phyloP scores from a whole-genome alignment of 805 yeast species.

The Scheffersomyces amazonensis region DNA sequence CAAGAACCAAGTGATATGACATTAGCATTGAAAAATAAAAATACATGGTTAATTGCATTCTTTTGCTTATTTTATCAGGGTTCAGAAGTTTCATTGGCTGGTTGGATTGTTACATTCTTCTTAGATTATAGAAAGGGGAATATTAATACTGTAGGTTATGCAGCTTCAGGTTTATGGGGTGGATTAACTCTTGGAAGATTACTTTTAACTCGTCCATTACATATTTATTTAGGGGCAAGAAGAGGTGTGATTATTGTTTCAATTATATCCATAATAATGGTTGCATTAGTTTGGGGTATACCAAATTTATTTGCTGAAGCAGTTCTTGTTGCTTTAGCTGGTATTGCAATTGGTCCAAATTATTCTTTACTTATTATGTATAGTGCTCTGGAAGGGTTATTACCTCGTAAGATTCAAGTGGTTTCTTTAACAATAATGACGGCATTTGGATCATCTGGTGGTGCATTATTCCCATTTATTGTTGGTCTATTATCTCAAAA shows the following conservation, averaged over 20 bases:
- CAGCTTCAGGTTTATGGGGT: conserved; percentile 69
- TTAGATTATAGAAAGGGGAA: conserved; percentile 51
- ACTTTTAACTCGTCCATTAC: conserved; percentile 39
- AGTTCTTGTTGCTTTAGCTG: conserved; percentile 47
- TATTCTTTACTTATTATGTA: conserved; percentile 52
- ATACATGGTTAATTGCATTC: conserved; percentile 48
- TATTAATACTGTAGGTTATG: conserved; percentile 51
- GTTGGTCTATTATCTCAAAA: conserved; percentile 48
- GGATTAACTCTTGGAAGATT: conserved; percentile 68
- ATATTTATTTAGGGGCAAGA: conserved; percentile 41
- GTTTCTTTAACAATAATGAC: conserved; percentile 50
- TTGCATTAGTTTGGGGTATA: conserved; percentile 46
- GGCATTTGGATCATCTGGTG: conserved; percentile 57
- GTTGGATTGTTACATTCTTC: conserved; percentile 68
- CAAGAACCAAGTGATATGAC: conserved; percentile 18
- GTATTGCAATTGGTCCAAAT: conserved; percentile 64
- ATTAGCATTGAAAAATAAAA: conserved; percentile 36
- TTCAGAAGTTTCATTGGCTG: conserved; percentile 64
- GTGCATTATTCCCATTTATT: conserved; percentile 53
- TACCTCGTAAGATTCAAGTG: conserved; percentile 52
- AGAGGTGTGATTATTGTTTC: conserved; percentile 38
- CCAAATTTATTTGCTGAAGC: conserved; percentile 45
- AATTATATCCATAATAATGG: conserved; percentile 32
- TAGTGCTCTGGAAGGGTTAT: conserved; percentile 37
- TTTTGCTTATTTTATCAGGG: conserved; percentile 66